These are phyloP conservation scores for Stygiomarasmius scandens DNA, from an alignment of 1,284 basidiomycete genomes.

Conservation along the genomic window DNA sequence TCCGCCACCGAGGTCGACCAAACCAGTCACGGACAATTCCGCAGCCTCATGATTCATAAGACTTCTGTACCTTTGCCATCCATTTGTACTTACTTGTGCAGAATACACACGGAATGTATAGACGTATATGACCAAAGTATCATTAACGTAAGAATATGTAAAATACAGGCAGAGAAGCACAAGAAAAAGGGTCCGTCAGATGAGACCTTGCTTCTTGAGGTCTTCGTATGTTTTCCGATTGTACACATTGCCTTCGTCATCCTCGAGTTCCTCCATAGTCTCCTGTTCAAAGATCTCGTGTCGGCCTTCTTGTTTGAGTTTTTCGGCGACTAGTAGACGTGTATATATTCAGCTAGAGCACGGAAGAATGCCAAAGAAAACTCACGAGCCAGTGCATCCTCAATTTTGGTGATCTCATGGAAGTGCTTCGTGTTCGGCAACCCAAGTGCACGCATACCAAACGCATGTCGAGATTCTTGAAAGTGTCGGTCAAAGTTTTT, in stretches of 20 bases:
- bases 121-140: no score
- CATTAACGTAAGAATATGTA: no score
- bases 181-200: slow-evolving; percentile 44
- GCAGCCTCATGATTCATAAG: not conserved
- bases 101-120: no score
- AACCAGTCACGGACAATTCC: slow-evolving; percentile 16
- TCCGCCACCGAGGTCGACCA: slow-evolving; percentile 34
- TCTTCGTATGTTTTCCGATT: slow-evolving; percentile 90
- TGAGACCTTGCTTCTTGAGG: slow-evolving; percentile 88
- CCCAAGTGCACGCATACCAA: slow-evolving; percentile 97
- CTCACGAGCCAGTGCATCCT: slow-evolving; percentile 91
- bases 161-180: not conserved
- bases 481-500: slow-evolving; percentile 97
- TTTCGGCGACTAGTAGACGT: slow-evolving; percentile 78
- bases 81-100: not conserved
- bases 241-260: slow-evolving; percentile 96
- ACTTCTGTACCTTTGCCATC: not conserved
- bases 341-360: slow-evolving; percentile 1
- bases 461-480: slow-evolving; percentile 95
- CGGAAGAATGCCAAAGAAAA: slow-evolving; percentile 22
- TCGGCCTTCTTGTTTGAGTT: slow-evolving; percentile 91
- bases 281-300: slow-evolving; percentile 91
- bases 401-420: slow-evolving; percentile 96
- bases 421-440: slow-evolving; percentile 99
- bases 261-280: slow-evolving; percentile 95